phyloP scores from a whole-genome alignment of 768 basidiomycete genomes.

The Leccinum rimulosum region DNA sequence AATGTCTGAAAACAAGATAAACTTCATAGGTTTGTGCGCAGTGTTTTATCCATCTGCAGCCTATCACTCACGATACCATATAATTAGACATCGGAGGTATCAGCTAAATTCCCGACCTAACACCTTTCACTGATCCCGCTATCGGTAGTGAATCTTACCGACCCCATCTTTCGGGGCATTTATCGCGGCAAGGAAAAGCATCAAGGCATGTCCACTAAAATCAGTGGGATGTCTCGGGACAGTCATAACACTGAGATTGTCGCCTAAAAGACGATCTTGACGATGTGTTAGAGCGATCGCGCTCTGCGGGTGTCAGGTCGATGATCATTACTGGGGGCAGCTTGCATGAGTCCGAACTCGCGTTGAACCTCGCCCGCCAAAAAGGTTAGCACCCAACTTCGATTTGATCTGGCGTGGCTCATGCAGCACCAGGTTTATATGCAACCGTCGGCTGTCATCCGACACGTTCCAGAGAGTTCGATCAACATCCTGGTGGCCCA shows the following conservation, averaged over 20 bases:
- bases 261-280: constrained; percentile 56
- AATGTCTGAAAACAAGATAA: constrained; percentile 11
- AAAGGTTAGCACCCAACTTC: constrained; percentile 38
- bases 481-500: constrained; percentile 51
- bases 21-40: constrained; percentile 35
- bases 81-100: constrained; percentile 41
- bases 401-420: background rate
- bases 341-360: constrained; percentile 57
- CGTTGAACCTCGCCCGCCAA: constrained; percentile 57
- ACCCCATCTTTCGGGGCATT: constrained; percentile 53
- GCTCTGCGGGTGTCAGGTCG: constrained; percentile 57
- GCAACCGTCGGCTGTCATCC: constrained; percentile 82
- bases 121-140: background rate
- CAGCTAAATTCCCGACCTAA: background rate
- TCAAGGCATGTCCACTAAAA: constrained; percentile 35
- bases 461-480: constrained; percentile 69
- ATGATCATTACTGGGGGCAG: constrained; percentile 80
- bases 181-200: constrained; percentile 52
- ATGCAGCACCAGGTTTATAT: constrained; percentile 47
- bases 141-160: constrained; percentile 49
- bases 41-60: background rate
- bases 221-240: background rate
- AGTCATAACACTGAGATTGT: background rate
- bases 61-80: background rate
- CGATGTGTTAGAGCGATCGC: constrained; percentile 53